Conservation (phyloP, 768 basidiomycete genomes). For the Phylloporus scabripes region DNA sequence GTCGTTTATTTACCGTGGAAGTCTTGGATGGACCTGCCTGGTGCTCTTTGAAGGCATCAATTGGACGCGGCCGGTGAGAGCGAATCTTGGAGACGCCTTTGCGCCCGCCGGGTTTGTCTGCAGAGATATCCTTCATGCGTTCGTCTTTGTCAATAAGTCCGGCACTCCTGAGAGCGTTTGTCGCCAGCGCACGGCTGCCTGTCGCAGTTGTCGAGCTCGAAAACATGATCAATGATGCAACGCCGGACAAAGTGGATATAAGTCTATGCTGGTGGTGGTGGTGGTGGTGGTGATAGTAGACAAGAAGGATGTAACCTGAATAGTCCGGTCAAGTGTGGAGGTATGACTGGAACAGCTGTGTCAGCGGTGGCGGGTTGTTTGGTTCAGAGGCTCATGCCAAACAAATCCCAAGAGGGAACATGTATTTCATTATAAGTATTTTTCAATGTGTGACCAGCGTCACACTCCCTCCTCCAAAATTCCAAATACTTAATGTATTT, state of each 20-base stretch:
- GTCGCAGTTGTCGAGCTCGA: constrained; percentile 57
- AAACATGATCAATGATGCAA: constrained; percentile 37
- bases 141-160: constrained; percentile 76
- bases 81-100: constrained; percentile 62
- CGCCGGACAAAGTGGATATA: not conserved
- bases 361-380: constrained; percentile 25
- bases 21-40: constrained; percentile 40
- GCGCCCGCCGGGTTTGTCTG: constrained; percentile 63
- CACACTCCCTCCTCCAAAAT: constrained; percentile 10
- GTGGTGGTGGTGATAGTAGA: constrained; percentile 13
- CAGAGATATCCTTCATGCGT: constrained; percentile 64
- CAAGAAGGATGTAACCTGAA: constrained; percentile 11
- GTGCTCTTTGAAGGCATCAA: constrained; percentile 53
- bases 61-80: constrained; percentile 53
- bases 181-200: constrained; percentile 52
- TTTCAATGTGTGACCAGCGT: constrained; percentile 15
- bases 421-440: not conserved
- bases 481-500: constrained; percentile 13
- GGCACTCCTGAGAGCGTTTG: constrained; percentile 59
- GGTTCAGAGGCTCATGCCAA: constrained; percentile 24
- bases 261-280: not conserved
- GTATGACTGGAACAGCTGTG: constrained; percentile 19
- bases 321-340: constrained; percentile 10
- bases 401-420: constrained; percentile 9
- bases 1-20: constrained; percentile 65